Evolutionary conservation across 1,284 basidiomycete genomes (phyloP).

Genomic region (Rhodotorula sp.): DNA sequence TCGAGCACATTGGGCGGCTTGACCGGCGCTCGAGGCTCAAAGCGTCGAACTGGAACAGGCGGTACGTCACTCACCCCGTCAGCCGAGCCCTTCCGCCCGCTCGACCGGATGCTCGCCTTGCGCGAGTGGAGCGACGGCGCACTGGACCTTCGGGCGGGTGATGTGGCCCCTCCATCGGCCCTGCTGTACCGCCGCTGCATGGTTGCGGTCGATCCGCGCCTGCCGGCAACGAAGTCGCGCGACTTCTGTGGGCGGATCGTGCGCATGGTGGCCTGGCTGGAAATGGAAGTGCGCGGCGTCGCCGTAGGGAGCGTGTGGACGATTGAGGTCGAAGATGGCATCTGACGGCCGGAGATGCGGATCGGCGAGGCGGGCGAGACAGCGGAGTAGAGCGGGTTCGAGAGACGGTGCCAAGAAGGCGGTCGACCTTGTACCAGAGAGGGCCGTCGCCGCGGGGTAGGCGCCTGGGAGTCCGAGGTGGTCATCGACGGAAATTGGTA

Average conservation of each 20-base stretch:
- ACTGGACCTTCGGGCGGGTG: constrained; percentile 12
- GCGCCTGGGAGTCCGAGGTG: not conserved
- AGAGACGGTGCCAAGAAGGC: not conserved
- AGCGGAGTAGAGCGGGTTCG: no score
- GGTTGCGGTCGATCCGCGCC: constrained; percentile 8
- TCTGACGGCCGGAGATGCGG: constrained; percentile 2
- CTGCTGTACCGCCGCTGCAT: constrained; percentile 1
- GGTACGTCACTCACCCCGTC: not conserved
- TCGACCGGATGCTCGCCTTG: not conserved
- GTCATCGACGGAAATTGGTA: constrained; percentile 9
- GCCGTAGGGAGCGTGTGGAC: constrained; percentile 21
- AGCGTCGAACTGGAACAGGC: not conserved
- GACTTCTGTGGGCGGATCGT: not conserved
- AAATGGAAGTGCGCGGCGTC: not conserved
- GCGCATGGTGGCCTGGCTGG: constrained; percentile 6
- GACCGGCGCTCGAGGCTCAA: constrained; percentile 16
- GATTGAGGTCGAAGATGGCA: not conserved
- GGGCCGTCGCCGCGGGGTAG: not conserved
- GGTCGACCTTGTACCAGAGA: not conserved
- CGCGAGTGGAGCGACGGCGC: not conserved
- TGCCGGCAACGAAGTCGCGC: constrained; percentile 24
- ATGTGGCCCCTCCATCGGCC: not conserved
- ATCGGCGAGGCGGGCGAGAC: constrained; percentile 2
- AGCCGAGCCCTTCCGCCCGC: not conserved
- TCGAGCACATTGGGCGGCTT: not conserved